phyloP scores from a whole-genome alignment of 805 yeast species.

The Yarrowia divulgata region DNA sequence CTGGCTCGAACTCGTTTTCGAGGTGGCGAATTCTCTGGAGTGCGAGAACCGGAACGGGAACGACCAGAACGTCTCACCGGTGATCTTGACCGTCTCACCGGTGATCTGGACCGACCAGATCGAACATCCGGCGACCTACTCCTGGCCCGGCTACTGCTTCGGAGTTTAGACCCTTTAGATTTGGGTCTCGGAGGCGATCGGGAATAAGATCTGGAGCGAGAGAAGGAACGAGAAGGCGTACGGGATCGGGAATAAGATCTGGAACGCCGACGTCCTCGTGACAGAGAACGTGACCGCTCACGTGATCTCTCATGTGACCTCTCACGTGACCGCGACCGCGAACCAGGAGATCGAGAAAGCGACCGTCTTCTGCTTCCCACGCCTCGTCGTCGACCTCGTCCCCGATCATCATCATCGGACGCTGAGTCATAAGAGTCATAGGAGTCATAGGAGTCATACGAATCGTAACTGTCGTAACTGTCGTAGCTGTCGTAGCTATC shows the following conservation, averaged over 20 bases:
- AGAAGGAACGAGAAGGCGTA: conserved; percentile 35
- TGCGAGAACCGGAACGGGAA: neutral
- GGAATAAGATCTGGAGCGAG: conserved; percentile 2
- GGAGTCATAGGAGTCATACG: neutral
- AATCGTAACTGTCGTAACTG: conserved; percentile 33
- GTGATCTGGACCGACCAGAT: neutral
- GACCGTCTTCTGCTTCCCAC: neutral
- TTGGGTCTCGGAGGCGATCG: conserved; percentile 32
- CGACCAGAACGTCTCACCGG: neutral
- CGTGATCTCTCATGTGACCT: conserved; percentile 37
- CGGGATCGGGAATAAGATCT: conserved; percentile 41
- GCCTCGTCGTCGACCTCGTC: neutral
- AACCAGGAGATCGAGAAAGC: conserved; percentile 1
- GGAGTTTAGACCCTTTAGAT: neutral
- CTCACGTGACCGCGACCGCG: conserved; percentile 42
- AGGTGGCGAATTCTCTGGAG: conserved; percentile 8
- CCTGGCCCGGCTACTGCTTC: conserved; percentile 9
- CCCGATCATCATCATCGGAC: conserved; percentile 1
- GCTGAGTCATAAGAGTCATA: conserved; percentile 20
- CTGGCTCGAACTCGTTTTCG: conserved; percentile 25
- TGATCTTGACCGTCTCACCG: neutral
- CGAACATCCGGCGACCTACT: neutral
- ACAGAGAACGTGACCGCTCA: neutral
- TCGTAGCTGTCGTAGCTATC: conserved; percentile 11
- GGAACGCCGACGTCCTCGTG: conserved; percentile 38